Evolutionary conservation across 345 rosid genomes (phyloP).

Genomic region (Odontarrhena argentea): DNA sequence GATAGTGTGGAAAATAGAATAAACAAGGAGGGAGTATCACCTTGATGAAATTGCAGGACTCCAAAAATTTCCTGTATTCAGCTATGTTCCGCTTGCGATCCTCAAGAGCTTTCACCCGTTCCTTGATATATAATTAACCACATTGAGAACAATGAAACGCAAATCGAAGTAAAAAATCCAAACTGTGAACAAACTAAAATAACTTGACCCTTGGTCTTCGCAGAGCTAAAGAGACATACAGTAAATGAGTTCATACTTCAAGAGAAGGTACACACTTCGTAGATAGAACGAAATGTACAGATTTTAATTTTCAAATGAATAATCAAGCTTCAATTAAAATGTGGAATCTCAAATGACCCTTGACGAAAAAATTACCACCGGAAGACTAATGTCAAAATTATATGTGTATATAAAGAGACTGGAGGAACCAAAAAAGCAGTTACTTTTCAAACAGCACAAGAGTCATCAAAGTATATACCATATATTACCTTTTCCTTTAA

Average conservation of each 20-base stretch:
- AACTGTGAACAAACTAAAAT: conserved; percentile 3
- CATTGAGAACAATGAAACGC: conserved; percentile 31
- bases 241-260: conserved; percentile 15
- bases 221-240: conserved; percentile 18
- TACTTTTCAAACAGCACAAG: conserved; percentile 29
- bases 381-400: conserved; percentile 9
- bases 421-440: conserved; percentile 8
- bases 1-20: conserved; percentile 12
- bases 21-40: conserved; percentile 39
- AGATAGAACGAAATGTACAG: conserved; percentile 1
- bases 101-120: conserved; percentile 66
- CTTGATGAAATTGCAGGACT: conserved; percentile 93
- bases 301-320: conserved; percentile 22
- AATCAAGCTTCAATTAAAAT: conserved; percentile 8
- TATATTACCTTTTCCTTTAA: conserved; percentile 63
- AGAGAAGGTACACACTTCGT: conserved; percentile 17
- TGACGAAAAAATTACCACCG: background rate
- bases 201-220: conserved; percentile 9
- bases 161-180: conserved; percentile 13
- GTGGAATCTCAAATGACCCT: conserved; percentile 12
- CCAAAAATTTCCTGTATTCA: conserved; percentile 77
- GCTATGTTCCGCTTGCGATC: conserved; percentile 70
- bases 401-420: conserved; percentile 10
- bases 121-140: conserved; percentile 51
- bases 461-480: conserved; percentile 10